Base-by-base conservation (phyloP, 2,329 filamentous ascomycete genomes). In the Escovopsis sp. region DNA sequence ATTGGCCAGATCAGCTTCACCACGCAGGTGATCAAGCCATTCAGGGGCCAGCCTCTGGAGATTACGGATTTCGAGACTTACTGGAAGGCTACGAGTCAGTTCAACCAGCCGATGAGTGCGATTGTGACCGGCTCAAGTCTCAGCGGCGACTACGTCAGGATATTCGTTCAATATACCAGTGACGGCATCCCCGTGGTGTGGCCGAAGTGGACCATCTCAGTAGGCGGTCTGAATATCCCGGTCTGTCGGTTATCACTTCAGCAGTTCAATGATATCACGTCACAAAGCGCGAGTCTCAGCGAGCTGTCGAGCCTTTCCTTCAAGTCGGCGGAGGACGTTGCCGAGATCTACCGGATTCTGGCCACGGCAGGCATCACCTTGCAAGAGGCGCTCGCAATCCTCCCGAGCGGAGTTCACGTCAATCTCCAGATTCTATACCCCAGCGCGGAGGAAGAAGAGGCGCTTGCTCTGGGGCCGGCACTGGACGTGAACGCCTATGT, bases 1-100 rank as follows among this genome's bases (percentile, higher is more conserved):
- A 95, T 98, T 54, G 91, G 91, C 6, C 85, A 94, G 55, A 85
- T 96, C 51, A 86, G 79, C 49, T 98, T 98, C 67, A 84, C 85
- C 49, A 94, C 86, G 43, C 88, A 96, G 58, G 86, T 96, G 26
- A 93, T 98, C 59, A 95, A 94, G 56, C 91, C 91, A 0, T 98
- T 96, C 65, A 78, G 80, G 48, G 89, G 91, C 7, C 82, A 87
- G 47, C 87, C 91, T 4, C 69, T 98, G 19, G 91, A 98, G 60
- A 95, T 98, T 47, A 94, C 91, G 1, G 88, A 96, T 56, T 98
- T 96, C 53, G 91, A 94, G 48, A 96, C 91, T 0, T 98, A 98
- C 62, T 98, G 91, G 91, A 98, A 96, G 62, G 89, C 89, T 0
- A 98, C 91, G 1, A 94, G 87, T 55, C 87, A 94, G 52, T 74